Conservation (phyloP, 306 rosid genomes). For the Castanospermum australe region DNA sequence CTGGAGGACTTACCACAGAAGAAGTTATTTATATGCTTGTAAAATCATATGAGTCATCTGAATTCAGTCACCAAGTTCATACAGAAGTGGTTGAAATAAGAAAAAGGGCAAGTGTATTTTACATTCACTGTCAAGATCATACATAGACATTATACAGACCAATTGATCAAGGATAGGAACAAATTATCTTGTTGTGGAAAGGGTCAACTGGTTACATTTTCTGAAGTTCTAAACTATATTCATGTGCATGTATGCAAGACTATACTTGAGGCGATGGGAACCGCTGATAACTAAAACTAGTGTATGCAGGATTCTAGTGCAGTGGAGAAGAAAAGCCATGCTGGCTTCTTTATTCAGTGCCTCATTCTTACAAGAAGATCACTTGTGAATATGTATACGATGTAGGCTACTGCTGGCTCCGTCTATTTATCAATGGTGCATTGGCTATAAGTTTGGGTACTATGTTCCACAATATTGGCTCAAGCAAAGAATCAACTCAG, state of each 20-base stretch:
- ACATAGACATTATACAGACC: too few relatives aligned
- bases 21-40: constrained; percentile 47
- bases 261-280: too few relatives aligned
- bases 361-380: constrained; percentile 51
- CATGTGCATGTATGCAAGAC: too few relatives aligned
- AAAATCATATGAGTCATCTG: constrained; percentile 41
- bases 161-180: too few relatives aligned
- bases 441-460: constrained; percentile 38
- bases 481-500: not conserved
- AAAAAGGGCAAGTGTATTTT: constrained; percentile 39
- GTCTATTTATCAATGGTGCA: constrained; percentile 29
- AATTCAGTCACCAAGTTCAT: constrained; percentile 32
- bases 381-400: constrained; percentile 43
- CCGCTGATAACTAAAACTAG: too few relatives aligned
- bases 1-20: constrained; percentile 28
- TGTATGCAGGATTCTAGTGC: constrained; percentile 10
- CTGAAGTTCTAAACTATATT: too few relatives aligned
- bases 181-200: too few relatives aligned
- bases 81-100: constrained; percentile 36
- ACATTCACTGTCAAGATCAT: not conserved
- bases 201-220: too few relatives aligned
- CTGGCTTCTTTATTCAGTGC: constrained; percentile 46
- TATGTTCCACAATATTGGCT: constrained; percentile 32
- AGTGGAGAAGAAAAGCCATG: constrained; percentile 31
- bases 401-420: constrained; percentile 55